Evolutionary conservation across 768 basidiomycete genomes (phyloP).

Genomic region (Suillus cothurnatus): DNA sequence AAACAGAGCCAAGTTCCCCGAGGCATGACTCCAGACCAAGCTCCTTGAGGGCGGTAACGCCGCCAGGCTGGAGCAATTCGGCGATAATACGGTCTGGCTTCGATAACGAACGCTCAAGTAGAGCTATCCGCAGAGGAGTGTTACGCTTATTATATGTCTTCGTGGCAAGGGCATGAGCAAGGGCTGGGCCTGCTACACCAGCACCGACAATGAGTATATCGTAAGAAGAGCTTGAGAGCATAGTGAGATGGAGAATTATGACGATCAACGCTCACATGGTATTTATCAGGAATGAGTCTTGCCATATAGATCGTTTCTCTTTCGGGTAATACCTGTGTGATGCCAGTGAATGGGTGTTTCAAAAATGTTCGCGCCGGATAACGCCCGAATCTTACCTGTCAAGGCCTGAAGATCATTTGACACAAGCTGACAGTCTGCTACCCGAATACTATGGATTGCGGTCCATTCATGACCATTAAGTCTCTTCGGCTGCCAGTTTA

Average conservation of each 20-base stretch:
- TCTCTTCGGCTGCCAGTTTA: too few relatives aligned
- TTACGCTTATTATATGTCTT: conserved; percentile 39
- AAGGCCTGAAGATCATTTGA: too few relatives aligned
- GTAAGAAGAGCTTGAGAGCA: conserved; percentile 43
- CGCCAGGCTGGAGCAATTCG: conserved; percentile 91
- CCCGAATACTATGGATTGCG: too few relatives aligned
- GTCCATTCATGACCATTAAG: too few relatives aligned
- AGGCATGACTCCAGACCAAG: conserved; percentile 72
- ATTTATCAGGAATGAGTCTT: too few relatives aligned
- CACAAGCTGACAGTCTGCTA: too few relatives aligned
- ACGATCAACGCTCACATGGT: not conserved
- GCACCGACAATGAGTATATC: conserved; percentile 86
- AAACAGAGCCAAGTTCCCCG: conserved; percentile 80
- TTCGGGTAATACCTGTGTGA: too few relatives aligned
- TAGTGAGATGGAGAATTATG: not conserved
- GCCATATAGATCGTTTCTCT: too few relatives aligned
- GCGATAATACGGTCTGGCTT: conserved; percentile 94
- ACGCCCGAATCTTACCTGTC: too few relatives aligned
- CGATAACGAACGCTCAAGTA: conserved; percentile 83
- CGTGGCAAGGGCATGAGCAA: conserved; percentile 77
- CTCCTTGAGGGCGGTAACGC: conserved; percentile 58
- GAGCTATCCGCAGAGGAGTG: conserved; percentile 61
- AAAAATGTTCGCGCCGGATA: too few relatives aligned
- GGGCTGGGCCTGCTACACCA: conserved; percentile 81
- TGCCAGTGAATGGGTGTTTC: too few relatives aligned